These are phyloP conservation scores for Chlorella sorokiniana DNA, from an alignment of 139 green algal genomes.

Conservation along the genomic window DNA sequence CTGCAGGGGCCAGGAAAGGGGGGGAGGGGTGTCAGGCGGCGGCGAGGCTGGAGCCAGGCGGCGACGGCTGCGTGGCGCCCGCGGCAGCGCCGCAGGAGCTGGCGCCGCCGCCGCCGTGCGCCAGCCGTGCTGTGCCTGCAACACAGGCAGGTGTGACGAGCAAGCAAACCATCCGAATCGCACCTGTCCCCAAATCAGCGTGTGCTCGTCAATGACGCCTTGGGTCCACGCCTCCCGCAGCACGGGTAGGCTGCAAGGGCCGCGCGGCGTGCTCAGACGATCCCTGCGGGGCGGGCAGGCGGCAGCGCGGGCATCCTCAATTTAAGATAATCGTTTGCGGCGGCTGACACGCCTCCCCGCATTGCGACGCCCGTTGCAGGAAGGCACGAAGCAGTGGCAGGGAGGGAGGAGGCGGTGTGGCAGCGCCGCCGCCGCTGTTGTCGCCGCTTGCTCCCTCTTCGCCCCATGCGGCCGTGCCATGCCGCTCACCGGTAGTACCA, in stretches of 20 bases:
- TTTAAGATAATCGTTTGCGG: too few species aligned
- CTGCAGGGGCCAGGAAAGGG: constrained; percentile 41
- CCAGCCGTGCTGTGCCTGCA: too few species aligned
- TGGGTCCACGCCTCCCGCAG: constrained; percentile 83
- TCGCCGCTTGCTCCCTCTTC: background rate
- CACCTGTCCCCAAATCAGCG: constrained; percentile 84
- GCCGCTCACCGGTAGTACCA: constrained; percentile 85
- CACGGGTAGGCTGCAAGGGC: constrained; percentile 82
- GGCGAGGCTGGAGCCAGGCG: too few species aligned
- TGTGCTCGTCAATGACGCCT: constrained; percentile 91
- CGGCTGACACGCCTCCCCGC: too few species aligned
- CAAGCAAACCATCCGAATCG: background rate
- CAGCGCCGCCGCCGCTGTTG: background rate
- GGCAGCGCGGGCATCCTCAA: background rate
- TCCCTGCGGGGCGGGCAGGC: constrained; percentile 23
- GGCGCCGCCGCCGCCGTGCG: too few species aligned
- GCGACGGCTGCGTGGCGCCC: too few species aligned
- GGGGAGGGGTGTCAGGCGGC: too few species aligned
- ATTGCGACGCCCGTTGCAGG: too few species aligned
- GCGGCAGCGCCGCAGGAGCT: too few species aligned
- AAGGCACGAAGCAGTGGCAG: background rate
- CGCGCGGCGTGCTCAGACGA: constrained; percentile 73
- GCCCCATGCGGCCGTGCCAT: too few species aligned
- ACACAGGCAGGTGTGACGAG: background rate
- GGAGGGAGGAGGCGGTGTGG: background rate